Conservation (phyloP, 176 grass and related monocot genomes). For the Phyllostachys edulis region DNA sequence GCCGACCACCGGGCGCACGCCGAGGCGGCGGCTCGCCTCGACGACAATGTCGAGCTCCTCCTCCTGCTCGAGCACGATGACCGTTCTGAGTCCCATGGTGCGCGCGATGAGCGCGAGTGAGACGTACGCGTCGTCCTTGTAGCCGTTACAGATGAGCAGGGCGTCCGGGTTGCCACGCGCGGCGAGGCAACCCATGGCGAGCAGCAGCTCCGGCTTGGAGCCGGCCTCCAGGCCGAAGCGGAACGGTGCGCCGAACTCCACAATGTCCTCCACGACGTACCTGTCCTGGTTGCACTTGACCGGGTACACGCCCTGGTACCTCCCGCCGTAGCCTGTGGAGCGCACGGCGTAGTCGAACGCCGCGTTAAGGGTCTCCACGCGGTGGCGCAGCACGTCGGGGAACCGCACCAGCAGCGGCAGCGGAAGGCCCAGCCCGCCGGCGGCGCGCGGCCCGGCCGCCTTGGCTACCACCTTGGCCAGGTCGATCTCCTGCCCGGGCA, state of each 20-base stretch:
- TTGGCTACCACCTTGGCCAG: constrained; percentile 84
- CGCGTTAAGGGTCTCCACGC: constrained; percentile 68
- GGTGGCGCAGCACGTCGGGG: constrained; percentile 86
- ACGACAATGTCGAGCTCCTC: constrained; percentile 94
- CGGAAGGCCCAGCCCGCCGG: constrained; percentile 67
- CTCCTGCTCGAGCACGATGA: constrained; percentile 94
- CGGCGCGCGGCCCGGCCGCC: constrained; percentile 30
- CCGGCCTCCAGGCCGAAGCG: constrained; percentile 87
- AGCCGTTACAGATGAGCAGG: constrained; percentile 86
- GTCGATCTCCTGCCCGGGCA: constrained; percentile 75
- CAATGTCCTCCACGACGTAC: constrained; percentile 90
- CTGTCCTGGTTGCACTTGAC: constrained; percentile 98
- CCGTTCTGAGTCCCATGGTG: constrained; percentile 71
- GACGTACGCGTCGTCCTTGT: constrained; percentile 89
- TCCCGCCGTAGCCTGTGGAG: constrained; percentile 52
- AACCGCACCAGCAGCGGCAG: constrained; percentile 73
- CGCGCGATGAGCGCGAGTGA: constrained; percentile 73
- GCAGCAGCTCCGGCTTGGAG: constrained; percentile 88
- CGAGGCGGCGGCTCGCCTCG: constrained; percentile 60
- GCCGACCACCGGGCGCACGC: constrained; percentile 69
- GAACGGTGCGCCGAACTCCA: constrained; percentile 75
- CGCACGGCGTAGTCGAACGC: constrained; percentile 76
- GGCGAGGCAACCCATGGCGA: constrained; percentile 79
- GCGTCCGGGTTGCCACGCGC: constrained; percentile 66
- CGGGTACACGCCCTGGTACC: constrained; percentile 93